A percentile compares a stretch with the other conserved stretches of the same genome.
Evolutionary conservation across 331 rosid genomes (phyloP).

Genomic region (Spiraea crenata): DNA sequence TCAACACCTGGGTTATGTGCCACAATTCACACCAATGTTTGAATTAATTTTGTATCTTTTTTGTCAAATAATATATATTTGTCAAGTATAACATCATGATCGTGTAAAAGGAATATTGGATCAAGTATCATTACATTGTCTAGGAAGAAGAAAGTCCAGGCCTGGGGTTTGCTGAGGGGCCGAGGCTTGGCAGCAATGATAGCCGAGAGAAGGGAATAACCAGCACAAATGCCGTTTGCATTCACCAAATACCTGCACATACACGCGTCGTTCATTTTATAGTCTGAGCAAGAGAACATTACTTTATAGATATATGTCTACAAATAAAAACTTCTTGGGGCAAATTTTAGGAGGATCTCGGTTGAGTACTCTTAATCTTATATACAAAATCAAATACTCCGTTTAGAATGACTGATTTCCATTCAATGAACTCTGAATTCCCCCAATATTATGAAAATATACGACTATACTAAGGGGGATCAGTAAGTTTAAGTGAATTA

Average conservation of each 20-base stretch:
- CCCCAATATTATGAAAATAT: no score
- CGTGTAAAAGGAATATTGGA: neutral
- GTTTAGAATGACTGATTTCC: neutral
- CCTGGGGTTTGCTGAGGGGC: constrained; percentile 44
- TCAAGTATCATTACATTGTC: constrained; percentile 58
- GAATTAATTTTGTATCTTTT: no score
- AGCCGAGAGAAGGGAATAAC: constrained; percentile 84
- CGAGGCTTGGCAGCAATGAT: constrained; percentile 59
- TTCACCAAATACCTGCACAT: constrained; percentile 78
- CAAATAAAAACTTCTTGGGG: no score
- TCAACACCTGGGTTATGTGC: constrained; percentile 39
- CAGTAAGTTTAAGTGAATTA: no score
- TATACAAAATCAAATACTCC: neutral
- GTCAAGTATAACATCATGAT: neutral
- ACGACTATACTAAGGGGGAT: no score
- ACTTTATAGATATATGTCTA: no score
- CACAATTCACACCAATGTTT: no score
- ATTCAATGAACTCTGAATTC: no score
- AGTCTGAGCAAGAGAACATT: no score
- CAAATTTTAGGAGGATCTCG: no score
- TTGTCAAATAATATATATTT: no score
- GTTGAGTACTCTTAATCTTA: no score
- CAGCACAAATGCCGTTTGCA: constrained; percentile 90
- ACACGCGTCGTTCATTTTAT: neutral
- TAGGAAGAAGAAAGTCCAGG: constrained; percentile 84